phyloP scores from a whole-genome alignment of 805 yeast genomes.

The Yarrowia keelungensis region DNA sequence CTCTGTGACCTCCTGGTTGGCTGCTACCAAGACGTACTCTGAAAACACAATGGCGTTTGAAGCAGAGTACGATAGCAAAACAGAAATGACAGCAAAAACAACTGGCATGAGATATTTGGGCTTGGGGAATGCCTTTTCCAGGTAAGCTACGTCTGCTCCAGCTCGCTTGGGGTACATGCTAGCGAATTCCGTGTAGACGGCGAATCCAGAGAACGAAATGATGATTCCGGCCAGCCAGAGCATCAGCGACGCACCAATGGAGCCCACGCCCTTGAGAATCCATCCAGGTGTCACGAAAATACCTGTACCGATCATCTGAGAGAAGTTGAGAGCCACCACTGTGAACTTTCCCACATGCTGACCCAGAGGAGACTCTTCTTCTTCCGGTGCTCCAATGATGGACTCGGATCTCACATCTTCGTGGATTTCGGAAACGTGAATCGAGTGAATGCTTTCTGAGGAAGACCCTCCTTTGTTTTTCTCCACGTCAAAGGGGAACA shows the following conservation, averaged over 20 bases:
- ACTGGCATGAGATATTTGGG: conserved; percentile 63
- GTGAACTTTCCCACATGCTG: conserved; percentile 23
- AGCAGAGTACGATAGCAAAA: conserved; percentile 64
- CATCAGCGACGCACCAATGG: conserved; percentile 62
- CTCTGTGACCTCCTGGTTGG: conserved; percentile 53
- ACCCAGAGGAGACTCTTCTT: conserved; percentile 23
- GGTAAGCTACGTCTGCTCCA: conserved; percentile 74
- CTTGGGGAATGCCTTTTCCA: conserved; percentile 61
- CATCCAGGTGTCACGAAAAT: not conserved
- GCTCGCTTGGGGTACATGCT: conserved; percentile 66
- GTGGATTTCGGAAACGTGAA: conserved; percentile 8
- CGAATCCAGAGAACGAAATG: conserved; percentile 57
- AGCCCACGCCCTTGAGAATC: conserved; percentile 62
- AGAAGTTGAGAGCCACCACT: conserved; percentile 14
- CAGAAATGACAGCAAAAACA: conserved; percentile 59
- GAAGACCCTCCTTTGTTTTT: not conserved
- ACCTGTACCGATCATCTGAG: conserved; percentile 4
- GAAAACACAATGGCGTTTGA: conserved; percentile 73
- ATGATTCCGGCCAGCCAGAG: conserved; percentile 63
- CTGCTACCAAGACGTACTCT: conserved; percentile 58
- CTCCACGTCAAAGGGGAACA: conserved; percentile 25
- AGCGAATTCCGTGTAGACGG: conserved; percentile 70
- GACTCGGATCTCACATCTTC: not conserved
- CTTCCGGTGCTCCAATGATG: conserved; percentile 16
- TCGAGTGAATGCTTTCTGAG: conserved; percentile 9